Evolutionary conservation across 2,329 filamentous ascomycete genomes (phyloP).

Genomic region (Parastagonospora nodorum): DNA sequence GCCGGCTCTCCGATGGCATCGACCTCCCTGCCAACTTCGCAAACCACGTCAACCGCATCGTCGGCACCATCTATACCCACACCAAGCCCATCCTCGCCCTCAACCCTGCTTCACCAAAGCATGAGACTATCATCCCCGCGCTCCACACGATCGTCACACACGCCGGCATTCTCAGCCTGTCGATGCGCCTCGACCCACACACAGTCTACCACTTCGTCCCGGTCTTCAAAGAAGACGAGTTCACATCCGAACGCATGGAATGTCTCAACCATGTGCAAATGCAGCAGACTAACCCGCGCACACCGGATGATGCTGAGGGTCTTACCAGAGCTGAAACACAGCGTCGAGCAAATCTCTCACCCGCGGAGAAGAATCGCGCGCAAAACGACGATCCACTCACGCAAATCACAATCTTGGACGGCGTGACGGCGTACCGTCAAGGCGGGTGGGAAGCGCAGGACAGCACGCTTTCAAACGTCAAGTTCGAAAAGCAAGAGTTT

Average conservation of each 20-base stretch:
- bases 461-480: background rate
- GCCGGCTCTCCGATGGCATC: background rate
- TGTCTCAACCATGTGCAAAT: conserved; percentile 24
- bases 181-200: conserved; percentile 30
- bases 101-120: background rate
- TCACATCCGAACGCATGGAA: conserved; percentile 15
- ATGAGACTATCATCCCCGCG: background rate
- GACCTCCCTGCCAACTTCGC: conserved; percentile 28
- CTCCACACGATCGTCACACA: conserved; percentile 17
- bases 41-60: conserved; percentile 23
- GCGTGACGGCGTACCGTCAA: conserved; percentile 25
- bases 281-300: conserved; percentile 7
- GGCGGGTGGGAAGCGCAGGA: conserved; percentile 34
- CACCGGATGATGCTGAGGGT: background rate
- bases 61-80: conserved; percentile 23
- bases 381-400: conserved; percentile 19
- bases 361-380: conserved; percentile 14
- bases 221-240: conserved; percentile 33
- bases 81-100: conserved; percentile 25
- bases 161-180: conserved; percentile 29
- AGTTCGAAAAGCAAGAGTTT: background rate
- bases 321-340: background rate
- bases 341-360: background rate
- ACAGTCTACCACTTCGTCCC: conserved; percentile 37
- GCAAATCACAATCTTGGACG: conserved; percentile 28